Evolutionary conservation across 1,284 basidiomycete species (phyloP), one percentile per base, ranked within the genome.

Genomic region (Puccinia horiana): DNA sequence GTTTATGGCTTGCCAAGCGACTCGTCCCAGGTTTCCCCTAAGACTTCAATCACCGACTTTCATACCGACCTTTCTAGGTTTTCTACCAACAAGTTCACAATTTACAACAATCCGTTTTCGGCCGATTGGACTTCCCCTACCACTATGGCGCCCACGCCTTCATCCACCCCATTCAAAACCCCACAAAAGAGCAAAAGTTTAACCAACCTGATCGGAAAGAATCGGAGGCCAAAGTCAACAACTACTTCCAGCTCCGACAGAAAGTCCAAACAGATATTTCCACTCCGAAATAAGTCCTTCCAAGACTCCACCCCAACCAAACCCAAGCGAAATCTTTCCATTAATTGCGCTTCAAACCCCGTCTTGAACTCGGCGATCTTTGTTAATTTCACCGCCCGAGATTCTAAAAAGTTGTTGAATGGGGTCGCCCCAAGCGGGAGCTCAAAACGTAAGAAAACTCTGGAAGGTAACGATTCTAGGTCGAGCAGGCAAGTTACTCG

Each of bases 391-490:
- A 85, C 85, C 12, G 47, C 84, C 9, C 83, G 82, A 70, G 85
- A 86, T 75, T 76, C 84, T 0, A 83, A 79, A 56, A 84, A 83
- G 42, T 65, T 86, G 2, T 72, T 86, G 44, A 77, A 65, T 8
- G 85, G 85, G 0, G 85, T 86, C 3, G 85, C 85, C 16, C 85
- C 85, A 40, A 85, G 84, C 56, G 85, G 85, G 16, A 84, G 82
- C 35, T 83, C 82, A 63, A 86, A 86, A 82, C 83, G 85, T 29
- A 83, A 85, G 72, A 69, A 52, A 70, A 16, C 69, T 4, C 26
- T n/a, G 42, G 40, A 70, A 2, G 18, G 35, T 12, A 32, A 35
- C 14, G 29, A 18, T 35, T n/a, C 58, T 6, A 37, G 40, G 20
- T 20, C 61, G 6, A 65, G 3, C 61, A 65, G 11, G 18, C 18